These are phyloP conservation scores for Carex cristatella DNA, from an alignment of 176 grass and related monocot genomes.

Conservation along the genomic window DNA sequence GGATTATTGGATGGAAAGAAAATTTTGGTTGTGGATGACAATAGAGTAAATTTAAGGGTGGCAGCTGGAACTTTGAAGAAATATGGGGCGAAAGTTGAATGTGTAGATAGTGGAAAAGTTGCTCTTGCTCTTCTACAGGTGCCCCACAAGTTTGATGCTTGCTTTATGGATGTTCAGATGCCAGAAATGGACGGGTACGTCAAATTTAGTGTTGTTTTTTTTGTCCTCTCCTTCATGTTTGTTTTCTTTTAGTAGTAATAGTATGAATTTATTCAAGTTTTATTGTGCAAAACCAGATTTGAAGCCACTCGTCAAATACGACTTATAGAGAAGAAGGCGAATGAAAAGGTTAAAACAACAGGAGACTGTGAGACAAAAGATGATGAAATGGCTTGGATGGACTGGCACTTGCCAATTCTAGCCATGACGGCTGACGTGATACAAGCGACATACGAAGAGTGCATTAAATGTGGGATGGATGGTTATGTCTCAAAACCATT, in stretches of 20 bases:
- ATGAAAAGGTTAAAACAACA: slow-evolving; percentile 22
- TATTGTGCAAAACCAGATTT: slow-evolving; percentile 46
- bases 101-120: slow-evolving; percentile 85
- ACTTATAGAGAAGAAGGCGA: slow-evolving; percentile 50
- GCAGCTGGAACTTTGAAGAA: slow-evolving; percentile 86
- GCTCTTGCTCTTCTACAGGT: slow-evolving; percentile 71
- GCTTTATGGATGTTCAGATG: slow-evolving; percentile 99
- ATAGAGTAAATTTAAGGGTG: slow-evolving; percentile 92
- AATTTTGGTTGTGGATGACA: slow-evolving; percentile 97
- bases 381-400: slow-evolving; percentile 12
- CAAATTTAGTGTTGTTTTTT: slow-evolving; percentile 5
- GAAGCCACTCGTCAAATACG: slow-evolving; percentile 82
- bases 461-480: slow-evolving; percentile 83
- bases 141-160: slow-evolving; percentile 86
- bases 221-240: not conserved
- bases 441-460: slow-evolving; percentile 85
- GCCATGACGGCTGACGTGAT: slow-evolving; percentile 98
- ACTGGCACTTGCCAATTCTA: slow-evolving; percentile 62
- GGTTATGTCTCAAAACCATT: slow-evolving; percentile 97
- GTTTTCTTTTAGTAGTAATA: not conserved
- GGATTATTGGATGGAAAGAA: slow-evolving; percentile 66
- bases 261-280: not conserved
- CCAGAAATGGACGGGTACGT: slow-evolving; percentile 99
- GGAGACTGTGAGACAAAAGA: slow-evolving; percentile 7
- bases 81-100: slow-evolving; percentile 77